These are phyloP conservation scores for Asparagopsis taxiformis DNA, from an alignment of 31 red algal species.

Conservation along the genomic window DNA sequence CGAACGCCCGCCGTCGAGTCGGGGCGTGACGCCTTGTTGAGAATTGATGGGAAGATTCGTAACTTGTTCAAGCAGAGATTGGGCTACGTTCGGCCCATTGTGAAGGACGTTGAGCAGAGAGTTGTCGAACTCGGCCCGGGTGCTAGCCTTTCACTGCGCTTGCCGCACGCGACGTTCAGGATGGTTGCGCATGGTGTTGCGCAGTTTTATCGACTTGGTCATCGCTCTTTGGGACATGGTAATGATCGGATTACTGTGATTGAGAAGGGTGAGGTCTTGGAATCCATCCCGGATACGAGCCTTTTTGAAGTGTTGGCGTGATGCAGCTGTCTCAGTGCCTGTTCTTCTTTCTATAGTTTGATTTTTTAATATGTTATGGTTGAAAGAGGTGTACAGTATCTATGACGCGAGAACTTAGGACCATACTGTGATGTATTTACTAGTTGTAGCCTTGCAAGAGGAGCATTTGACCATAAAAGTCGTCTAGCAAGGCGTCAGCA, in stretches of 20 bases:
- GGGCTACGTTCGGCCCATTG: constrained; percentile 4
- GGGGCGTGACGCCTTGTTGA: not conserved
- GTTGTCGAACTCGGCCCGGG: constrained; percentile 1
- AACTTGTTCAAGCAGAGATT: constrained; percentile 10
- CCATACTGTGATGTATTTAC: no score
- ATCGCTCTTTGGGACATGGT: not conserved
- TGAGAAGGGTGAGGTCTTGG: not conserved
- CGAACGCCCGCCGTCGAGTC: not conserved
- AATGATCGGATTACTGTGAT: not conserved
- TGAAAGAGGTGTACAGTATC: no score
- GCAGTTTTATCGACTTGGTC: constrained; percentile 16
- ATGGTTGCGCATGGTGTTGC: constrained; percentile 37
- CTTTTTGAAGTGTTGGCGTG: no score
- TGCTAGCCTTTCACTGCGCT: not conserved
- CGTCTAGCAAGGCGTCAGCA: no score
- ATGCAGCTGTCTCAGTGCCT: no score
- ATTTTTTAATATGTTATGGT: no score
- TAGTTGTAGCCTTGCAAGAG: no score
- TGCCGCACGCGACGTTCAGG: constrained; percentile 2
- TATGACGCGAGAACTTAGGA: no score
- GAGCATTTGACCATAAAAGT: no score
- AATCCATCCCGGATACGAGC: no score
- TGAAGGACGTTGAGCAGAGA: constrained; percentile 3
- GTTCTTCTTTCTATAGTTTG: no score
- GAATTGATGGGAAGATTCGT: constrained; percentile 5